Conservation (phyloP, 148 eudicot genomes). For the Vaccinium macrocarpon region DNA sequence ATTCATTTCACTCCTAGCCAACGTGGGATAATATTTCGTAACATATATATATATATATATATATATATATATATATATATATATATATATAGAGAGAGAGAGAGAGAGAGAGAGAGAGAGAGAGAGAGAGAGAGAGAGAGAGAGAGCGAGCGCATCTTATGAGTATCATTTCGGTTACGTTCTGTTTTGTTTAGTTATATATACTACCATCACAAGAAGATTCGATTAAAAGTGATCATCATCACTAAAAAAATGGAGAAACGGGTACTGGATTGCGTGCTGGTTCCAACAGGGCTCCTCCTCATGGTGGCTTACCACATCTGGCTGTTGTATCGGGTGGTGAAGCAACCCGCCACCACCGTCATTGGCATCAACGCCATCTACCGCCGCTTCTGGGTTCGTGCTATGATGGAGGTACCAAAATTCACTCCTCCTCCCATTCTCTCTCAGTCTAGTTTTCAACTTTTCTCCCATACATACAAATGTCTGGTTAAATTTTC, state of each 20-base stretch:
- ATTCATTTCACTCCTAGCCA: too few species aligned
- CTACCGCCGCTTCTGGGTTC: slow-evolving; percentile 82
- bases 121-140: not conserved
- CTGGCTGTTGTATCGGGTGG: slow-evolving; percentile 53
- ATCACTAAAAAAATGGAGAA: slow-evolving; percentile 32
- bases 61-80: not conserved
- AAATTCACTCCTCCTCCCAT: slow-evolving; percentile 24
- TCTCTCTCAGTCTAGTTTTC: too few species aligned
- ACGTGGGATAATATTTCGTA: too few species aligned
- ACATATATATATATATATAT: too few species aligned
- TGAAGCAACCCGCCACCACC: slow-evolving; percentile 54
- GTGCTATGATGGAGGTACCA: slow-evolving; percentile 86
- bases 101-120: too few species aligned
- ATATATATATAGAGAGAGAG: too few species aligned
- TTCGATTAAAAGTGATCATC: not conserved
- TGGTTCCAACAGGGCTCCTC: slow-evolving; percentile 68
- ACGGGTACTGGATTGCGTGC: slow-evolving; percentile 45
- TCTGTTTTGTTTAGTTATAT: slow-evolving; percentile 1
- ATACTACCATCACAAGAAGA: not conserved
- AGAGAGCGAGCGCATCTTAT: not conserved
- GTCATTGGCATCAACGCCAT: slow-evolving; percentile 76
- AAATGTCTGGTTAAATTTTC: too few species aligned
- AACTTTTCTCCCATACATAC: not conserved
- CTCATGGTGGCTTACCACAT: slow-evolving; percentile 59
- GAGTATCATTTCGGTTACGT: not conserved